These are phyloP conservation scores for Selenicereus undatus DNA, from an alignment of 148 eudicot genomes.

Conservation along the genomic window DNA sequence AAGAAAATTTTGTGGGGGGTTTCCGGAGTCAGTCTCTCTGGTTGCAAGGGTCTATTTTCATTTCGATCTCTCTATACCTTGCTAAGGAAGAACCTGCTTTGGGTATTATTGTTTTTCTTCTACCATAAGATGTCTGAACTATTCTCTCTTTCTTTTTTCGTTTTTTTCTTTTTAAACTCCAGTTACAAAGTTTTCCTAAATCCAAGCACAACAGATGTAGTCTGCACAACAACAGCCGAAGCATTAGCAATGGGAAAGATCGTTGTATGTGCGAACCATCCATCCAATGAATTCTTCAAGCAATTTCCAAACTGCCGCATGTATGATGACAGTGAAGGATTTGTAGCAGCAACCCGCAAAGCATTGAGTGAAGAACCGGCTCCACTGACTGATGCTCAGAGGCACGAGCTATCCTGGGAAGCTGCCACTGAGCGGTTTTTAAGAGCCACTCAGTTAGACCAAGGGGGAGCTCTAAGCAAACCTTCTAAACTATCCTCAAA, in stretches of 20 bases:
- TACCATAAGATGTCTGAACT: neutral
- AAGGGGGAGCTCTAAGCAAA: conserved; percentile 18
- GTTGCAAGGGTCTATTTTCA: too few relatives aligned
- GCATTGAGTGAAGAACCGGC: conserved; percentile 67
- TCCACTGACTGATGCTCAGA: conserved; percentile 60
- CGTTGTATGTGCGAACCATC: conserved; percentile 89
- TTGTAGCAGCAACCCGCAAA: conserved; percentile 52
- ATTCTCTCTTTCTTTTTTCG: neutral
- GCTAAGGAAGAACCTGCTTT: too few relatives aligned
- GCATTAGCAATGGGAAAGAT: conserved; percentile 98
- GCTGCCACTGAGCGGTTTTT: conserved; percentile 85
- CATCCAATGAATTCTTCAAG: conserved; percentile 92
- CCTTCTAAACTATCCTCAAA: conserved; percentile 32
- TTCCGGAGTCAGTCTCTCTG: too few relatives aligned
- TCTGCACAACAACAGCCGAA: conserved; percentile 96
- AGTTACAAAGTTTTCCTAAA: conserved; percentile 93
- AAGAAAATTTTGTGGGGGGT: too few relatives aligned
- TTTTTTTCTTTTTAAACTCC: conserved; percentile 11
- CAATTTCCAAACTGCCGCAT: conserved; percentile 81
- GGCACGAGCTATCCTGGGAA: conserved; percentile 81
- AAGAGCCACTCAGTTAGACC: conserved; percentile 47
- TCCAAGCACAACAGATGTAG: conserved; percentile 98
- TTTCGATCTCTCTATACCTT: too few relatives aligned
- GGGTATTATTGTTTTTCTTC: too few relatives aligned
- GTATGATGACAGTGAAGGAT: conserved; percentile 56